Conservation (phyloP, 2,329 filamentous ascomycete genomes). For the Zymoseptoria pseudotritici region DNA sequence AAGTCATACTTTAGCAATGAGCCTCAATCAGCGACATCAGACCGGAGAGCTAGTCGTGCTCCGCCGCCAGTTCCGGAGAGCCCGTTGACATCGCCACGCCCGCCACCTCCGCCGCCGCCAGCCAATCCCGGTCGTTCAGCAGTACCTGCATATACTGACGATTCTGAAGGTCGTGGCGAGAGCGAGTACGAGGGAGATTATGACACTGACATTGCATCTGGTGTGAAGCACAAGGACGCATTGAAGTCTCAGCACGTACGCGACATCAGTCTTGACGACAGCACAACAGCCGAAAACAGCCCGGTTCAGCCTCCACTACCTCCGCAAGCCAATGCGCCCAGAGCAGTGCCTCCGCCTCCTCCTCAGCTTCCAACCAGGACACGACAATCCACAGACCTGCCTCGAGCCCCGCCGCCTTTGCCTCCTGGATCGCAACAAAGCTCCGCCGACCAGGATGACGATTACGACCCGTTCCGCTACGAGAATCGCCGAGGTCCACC, state of each 20-base stretch:
- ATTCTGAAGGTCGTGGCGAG: constrained; percentile 67
- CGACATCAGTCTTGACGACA: constrained; percentile 67
- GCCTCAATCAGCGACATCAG: constrained; percentile 26
- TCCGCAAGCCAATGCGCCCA: constrained; percentile 32
- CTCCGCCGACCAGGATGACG: constrained; percentile 44
- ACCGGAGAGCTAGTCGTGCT: constrained; percentile 31
- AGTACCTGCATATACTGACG: constrained; percentile 22
- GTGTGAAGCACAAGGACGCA: constrained; percentile 88
- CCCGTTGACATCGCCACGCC: constrained; percentile 31
- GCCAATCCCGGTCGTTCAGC: constrained; percentile 32
- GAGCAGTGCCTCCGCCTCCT: constrained; percentile 50
- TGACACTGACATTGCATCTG: constrained; percentile 93
- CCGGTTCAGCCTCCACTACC: constrained; percentile 35
- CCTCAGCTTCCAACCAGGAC: constrained; percentile 41
- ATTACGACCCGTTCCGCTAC: constrained; percentile 62
- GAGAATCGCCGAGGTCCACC: constrained; percentile 18
- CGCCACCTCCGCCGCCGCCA: constrained; percentile 45
- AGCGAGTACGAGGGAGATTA: constrained; percentile 97
- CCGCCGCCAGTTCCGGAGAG: constrained; percentile 32
- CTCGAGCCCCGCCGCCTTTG: constrained; percentile 58
- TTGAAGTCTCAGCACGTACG: constrained; percentile 67
- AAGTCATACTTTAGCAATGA: constrained; percentile 38
- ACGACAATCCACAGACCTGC: constrained; percentile 62
- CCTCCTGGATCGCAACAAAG: constrained; percentile 40
- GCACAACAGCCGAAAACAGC: constrained; percentile 48